Conservation (phyloP, 1,139 yeast genomes). For the Arxiozyma heterogenica region DNA sequence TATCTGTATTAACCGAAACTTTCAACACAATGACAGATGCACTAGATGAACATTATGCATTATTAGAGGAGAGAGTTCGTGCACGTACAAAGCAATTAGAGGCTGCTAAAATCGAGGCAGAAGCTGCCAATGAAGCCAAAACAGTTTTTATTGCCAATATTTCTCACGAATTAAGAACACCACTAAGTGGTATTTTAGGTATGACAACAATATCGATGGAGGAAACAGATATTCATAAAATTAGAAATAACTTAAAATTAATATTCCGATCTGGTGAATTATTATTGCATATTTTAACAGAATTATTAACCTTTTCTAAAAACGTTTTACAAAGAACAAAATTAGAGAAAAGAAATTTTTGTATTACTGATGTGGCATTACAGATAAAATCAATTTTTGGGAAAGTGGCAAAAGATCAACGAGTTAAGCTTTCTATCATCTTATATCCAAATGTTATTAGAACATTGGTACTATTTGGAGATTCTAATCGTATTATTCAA, state of each 20-base stretch:
- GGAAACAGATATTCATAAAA: constrained; percentile 57
- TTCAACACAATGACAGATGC: constrained; percentile 89
- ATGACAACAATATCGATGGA: constrained; percentile 93
- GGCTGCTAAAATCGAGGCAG: constrained; percentile 82
- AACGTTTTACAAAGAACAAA: constrained; percentile 83
- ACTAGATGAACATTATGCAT: constrained; percentile 70
- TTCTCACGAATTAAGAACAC: constrained; percentile 91
- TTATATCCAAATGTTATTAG: constrained; percentile 54
- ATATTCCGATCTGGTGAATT: constrained; percentile 85
- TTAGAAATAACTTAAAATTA: constrained; percentile 60
- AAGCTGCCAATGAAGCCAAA: constrained; percentile 85
- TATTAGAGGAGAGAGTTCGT: constrained; percentile 82
- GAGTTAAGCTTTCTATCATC: constrained; percentile 51
- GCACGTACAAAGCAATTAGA: constrained; percentile 82
- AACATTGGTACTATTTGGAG: constrained; percentile 66
- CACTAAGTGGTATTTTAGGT: constrained; percentile 89
- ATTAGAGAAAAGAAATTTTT: constrained; percentile 71
- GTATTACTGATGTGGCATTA: constrained; percentile 61
- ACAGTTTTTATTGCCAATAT: constrained; percentile 92
- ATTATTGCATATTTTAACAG: constrained; percentile 77
- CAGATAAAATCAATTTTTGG: constrained; percentile 84
- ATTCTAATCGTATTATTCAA: constrained; percentile 78
- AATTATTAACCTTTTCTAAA: constrained; percentile 78
- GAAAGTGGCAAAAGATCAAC: constrained; percentile 70
- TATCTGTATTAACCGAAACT: constrained; percentile 78